Evolutionary conservation across 805 yeast species (phyloP).

Genomic region (Wickerhamomyces ciferrii): DNA sequence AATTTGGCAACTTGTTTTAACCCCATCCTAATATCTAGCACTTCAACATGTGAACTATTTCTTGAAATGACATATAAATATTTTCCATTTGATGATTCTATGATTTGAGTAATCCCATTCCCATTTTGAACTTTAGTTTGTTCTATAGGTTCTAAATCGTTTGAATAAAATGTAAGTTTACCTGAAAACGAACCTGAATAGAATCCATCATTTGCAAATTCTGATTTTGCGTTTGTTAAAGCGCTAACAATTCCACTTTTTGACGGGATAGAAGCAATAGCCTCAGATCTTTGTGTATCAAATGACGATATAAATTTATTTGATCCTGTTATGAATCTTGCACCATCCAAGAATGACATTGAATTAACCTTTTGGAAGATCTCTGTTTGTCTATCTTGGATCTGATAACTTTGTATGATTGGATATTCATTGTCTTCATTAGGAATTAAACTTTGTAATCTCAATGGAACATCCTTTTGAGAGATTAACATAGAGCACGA

Average conservation of each 20-base stretch:
- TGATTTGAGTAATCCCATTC: constrained; percentile 29
- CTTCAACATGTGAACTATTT: constrained; percentile 21
- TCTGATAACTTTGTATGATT: constrained; percentile 22
- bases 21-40: constrained; percentile 30
- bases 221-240: constrained; percentile 4
- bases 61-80: constrained; percentile 29
- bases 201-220: constrained; percentile 8
- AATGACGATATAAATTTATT: constrained; percentile 23
- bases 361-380: constrained; percentile 25
- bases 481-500: constrained; percentile 23
- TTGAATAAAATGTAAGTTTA: constrained; percentile 25
- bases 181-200: constrained; percentile 28
- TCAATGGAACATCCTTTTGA: constrained; percentile 30
- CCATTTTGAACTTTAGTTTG: constrained; percentile 12
- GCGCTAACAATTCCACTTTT: constrained; percentile 18
- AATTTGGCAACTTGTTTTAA: constrained; percentile 9
- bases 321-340: constrained; percentile 27
- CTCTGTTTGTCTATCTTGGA: constrained; percentile 27
- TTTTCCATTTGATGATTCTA: constrained; percentile 30
- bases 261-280: constrained; percentile 6
- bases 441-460: constrained; percentile 20
- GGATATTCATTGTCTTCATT: constrained; percentile 9
- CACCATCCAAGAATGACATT: constrained; percentile 16
- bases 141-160: constrained; percentile 15
- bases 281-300: constrained; percentile 22